These are phyloP conservation scores for Erodium moschatum DNA, from an alignment of 441 rosid species.

Conservation along the genomic window DNA sequence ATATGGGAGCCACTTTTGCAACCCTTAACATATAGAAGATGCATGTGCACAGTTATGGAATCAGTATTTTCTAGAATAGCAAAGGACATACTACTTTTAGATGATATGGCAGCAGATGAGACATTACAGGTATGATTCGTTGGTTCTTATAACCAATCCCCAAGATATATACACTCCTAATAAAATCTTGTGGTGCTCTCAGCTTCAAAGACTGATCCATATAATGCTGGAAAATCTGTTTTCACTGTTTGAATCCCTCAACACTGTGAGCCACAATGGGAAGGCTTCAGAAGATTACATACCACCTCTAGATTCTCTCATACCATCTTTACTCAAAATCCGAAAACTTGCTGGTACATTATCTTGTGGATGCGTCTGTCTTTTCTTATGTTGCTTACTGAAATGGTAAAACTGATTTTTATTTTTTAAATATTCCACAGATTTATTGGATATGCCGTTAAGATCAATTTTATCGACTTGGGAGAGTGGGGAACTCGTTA, in stretches of 20 bases:
- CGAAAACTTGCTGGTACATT: conserved; percentile 78
- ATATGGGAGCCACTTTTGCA: conserved; percentile 88
- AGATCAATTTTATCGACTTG: conserved; percentile 70
- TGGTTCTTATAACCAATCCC: background rate
- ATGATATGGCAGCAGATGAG: conserved; percentile 98
- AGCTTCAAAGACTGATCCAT: conserved; percentile 79
- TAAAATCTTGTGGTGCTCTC: conserved; percentile 19
- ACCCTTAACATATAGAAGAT: conserved; percentile 69
- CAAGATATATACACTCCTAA: conserved; percentile 6
- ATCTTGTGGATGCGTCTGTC: conserved; percentile 14
- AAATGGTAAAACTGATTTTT: background rate
- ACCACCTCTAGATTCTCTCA: conserved; percentile 42
- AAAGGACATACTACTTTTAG: conserved; percentile 72
- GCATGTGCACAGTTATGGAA: conserved; percentile 75
- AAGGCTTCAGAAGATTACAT: conserved; percentile 35
- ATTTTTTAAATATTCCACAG: conserved; percentile 30
- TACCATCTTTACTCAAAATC: conserved; percentile 68
- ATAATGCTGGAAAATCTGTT: conserved; percentile 68
- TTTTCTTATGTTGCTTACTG: background rate
- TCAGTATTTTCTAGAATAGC: conserved; percentile 68
- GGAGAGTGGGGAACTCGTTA: conserved; percentile 72
- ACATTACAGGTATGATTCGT: conserved; percentile 57
- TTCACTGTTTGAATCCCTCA: conserved; percentile 56
- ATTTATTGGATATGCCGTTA: conserved; percentile 82
- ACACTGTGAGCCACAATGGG: conserved; percentile 27